These are phyloP conservation scores for Alternaria gaisen DNA, from an alignment of 2,329 filamentous ascomycete species.

Conservation along the genomic window DNA sequence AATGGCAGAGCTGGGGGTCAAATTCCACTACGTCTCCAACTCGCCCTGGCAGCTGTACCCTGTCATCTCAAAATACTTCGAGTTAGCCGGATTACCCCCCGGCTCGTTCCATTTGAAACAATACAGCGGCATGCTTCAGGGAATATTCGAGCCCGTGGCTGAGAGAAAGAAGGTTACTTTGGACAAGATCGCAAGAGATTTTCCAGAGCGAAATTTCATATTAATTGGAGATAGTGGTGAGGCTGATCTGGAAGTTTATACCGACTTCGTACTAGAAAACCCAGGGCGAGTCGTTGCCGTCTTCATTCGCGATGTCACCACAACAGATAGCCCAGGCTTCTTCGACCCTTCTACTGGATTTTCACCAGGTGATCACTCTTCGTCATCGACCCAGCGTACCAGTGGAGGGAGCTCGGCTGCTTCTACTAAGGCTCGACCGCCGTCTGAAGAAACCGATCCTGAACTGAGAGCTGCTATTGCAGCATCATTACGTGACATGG, in stretches of 20 bases:
- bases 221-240: constrained; percentile 96
- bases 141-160: constrained; percentile 96
- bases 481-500: constrained; percentile 57
- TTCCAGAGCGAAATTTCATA: constrained; percentile 87
- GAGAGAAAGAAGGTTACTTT: constrained; percentile 92
- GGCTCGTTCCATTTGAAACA: constrained; percentile 96
- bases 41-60: constrained; percentile 98
- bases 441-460: constrained; percentile 56
- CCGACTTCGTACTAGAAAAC: constrained; percentile 85
- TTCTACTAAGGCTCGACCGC: constrained; percentile 25
- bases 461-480: constrained; percentile 59
- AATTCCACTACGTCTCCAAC: constrained; percentile 98
- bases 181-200: constrained; percentile 85
- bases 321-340: constrained; percentile 74
- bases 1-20: constrained; percentile 81
- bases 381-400: constrained; percentile 34
- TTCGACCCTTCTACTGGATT: constrained; percentile 72
- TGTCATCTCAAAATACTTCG: constrained; percentile 85
- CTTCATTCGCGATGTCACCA: constrained; percentile 96
- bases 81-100: constrained; percentile 77
- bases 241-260: constrained; percentile 96
- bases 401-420: constrained; percentile 17
- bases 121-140: constrained; percentile 95
- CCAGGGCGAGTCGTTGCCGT: constrained; percentile 84
- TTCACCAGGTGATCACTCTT: constrained; percentile 42